Conservation (phyloP, 2,329 filamentous ascomycete species). For the Botryotinia globosa region DNA sequence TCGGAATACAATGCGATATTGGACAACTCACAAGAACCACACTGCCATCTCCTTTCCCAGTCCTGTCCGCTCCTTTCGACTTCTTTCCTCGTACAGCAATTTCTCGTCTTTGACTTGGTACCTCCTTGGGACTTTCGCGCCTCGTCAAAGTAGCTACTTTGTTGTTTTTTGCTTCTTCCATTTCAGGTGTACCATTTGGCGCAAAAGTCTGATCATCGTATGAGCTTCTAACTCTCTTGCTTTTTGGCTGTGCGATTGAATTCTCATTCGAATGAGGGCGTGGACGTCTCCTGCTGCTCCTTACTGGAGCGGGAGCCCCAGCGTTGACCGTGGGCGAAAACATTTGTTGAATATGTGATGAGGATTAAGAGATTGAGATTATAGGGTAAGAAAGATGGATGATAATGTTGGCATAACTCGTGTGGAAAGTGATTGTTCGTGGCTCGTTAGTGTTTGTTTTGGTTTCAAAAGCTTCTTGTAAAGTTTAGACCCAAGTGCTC, state of each 20-base stretch:
- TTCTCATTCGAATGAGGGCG: conserved; percentile 56
- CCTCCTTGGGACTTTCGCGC: conserved; percentile 34
- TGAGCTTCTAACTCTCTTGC: conserved; percentile 60
- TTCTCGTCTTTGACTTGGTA: conserved; percentile 43
- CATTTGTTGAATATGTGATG: conserved; percentile 43
- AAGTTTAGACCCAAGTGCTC: conserved; percentile 5
- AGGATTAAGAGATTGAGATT: not conserved
- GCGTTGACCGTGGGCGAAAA: conserved; percentile 55
- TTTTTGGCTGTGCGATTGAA: conserved; percentile 55
- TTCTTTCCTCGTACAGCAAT: conserved; percentile 62
- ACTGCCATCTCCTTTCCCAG: conserved; percentile 67
- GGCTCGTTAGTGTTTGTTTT: conserved; percentile 1
- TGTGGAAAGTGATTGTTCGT: not conserved
- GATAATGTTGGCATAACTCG: conserved; percentile 6
- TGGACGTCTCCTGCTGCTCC: conserved; percentile 57
- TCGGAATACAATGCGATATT: not conserved
- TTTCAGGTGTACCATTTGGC: conserved; percentile 48
- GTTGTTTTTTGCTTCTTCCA: conserved; percentile 54
- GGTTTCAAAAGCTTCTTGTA: not conserved
- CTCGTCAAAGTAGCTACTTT: conserved; percentile 44
- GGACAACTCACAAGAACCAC: conserved; percentile 57
- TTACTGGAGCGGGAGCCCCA: conserved; percentile 53
- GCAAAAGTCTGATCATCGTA: conserved; percentile 57
- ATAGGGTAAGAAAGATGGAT: not conserved
- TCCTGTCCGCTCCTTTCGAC: conserved; percentile 59